Base-by-base conservation (phyloP, 768 basidiomycete species). In the Serendipita sp. region DNA sequence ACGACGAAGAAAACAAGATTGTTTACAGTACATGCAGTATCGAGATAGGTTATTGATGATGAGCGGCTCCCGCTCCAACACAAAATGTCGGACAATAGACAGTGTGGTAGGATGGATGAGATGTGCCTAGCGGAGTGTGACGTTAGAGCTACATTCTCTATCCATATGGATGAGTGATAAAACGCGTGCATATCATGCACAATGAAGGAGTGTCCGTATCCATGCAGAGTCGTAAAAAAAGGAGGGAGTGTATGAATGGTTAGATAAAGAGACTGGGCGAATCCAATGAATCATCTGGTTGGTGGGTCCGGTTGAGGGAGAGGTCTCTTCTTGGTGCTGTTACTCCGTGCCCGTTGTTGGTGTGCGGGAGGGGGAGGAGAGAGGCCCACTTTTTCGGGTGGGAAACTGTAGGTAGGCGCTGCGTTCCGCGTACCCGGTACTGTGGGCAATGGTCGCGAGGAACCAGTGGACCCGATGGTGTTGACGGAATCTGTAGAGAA, bases 331-430 rank as follows among this genome's bases (percentile, higher is more conserved):
- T 23, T 23, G 23, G 36, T 35, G 56, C 18, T 60, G 32, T 35
- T 60, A 60, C 56, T 60, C 36, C 56, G 56, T 11, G 28, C 35
- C 56, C 34, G 4, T 60, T 51, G 48, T 51, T 51, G n/a, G 30
- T 51, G n/a, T 18, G n/a, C 30, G 30, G 56, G 28, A 23, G 56
- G 56, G 16, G 56, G 56, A 5, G 56, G 56, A n/a, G 56, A 60
- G 10, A 60, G n/a, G 10, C 56, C 56, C 23, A 60, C 56, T 38
- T 60, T 60, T 60, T 60, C 56, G 56, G 56, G 56, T 10, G 56
- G 56, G 56, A 60, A 60, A 36, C 36, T 60, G 28, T 60, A 36
- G 2, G 28, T n/a, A 35, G 56, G 18, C 30, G 18, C 56, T 23
- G 56, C 23, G 18, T 8, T n/a, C 16, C 48, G 56, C 28, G 18